phyloP scores from a whole-genome alignment of 257 asterid species.

The Primulina tabacum region DNA sequence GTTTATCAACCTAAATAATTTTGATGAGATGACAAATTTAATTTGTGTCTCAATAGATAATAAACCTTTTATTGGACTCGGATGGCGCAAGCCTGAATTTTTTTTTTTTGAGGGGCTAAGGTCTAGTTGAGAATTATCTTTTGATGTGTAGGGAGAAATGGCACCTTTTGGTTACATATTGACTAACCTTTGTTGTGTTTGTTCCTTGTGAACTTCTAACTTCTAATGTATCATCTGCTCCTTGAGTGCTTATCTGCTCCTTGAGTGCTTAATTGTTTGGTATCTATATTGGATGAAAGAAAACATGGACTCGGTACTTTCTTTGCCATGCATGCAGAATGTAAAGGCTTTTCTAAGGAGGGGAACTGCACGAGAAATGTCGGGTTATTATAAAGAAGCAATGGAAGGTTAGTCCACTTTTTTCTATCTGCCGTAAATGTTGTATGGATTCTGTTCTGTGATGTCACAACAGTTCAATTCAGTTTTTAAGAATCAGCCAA shows the following conservation, averaged over 20 bases:
- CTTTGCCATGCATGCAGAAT: conserved; percentile 52
- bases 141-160: neutral
- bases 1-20: neutral
- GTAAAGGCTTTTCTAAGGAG: conserved; percentile 84
- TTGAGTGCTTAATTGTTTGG: conserved; percentile 4
- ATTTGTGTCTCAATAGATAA: neutral
- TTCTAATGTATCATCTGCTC: neutral
- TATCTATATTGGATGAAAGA: conserved; percentile 9
- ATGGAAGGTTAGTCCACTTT: conserved; percentile 56
- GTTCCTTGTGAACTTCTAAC: conserved; percentile 10
- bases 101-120: neutral
- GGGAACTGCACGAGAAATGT: conserved; percentile 91
- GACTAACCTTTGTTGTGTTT: conserved; percentile 9
- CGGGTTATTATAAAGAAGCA: conserved; percentile 76
- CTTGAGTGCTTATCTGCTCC: conserved; percentile 13
- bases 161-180: conserved; percentile 4
- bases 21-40: neutral
- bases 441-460: neutral
- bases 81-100: neutral
- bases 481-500: neutral
- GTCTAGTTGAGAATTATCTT: neutral
- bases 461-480: neutral
- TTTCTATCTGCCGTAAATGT: conserved; percentile 9
- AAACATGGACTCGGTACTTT: conserved; percentile 9
- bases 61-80: neutral